Percentiles rank a stretch among this genome's conserved stretches.
These are phyloP conservation scores for Carex parvula DNA, from an alignment of 176 grass and related monocot species.

Conservation along the genomic window DNA sequence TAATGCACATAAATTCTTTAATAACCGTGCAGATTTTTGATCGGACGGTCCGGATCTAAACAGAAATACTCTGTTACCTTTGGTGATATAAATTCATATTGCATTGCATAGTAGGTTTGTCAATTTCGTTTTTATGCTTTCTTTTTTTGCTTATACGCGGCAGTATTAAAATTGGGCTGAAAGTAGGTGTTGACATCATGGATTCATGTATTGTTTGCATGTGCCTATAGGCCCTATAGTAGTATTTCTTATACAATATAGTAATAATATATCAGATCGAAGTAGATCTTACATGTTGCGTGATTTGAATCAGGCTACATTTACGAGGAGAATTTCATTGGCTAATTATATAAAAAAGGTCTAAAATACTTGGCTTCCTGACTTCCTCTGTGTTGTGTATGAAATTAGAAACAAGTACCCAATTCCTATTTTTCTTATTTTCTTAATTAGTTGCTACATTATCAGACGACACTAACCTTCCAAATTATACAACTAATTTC, in stretches of 20 bases:
- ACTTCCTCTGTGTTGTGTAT: neutral
- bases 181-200: constrained; percentile 5
- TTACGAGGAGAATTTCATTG: constrained; percentile 16
- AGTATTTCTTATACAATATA: neutral
- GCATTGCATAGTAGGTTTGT: neutral
- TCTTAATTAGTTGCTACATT: neutral
- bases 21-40: too few species aligned
- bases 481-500: neutral
- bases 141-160: neutral
- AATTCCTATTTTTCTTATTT: neutral
- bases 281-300: constrained; percentile 10
- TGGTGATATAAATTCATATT: too few species aligned
- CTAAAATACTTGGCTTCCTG: neutral
- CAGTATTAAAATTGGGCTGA: neutral
- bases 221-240: neutral
- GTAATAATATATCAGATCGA: neutral
- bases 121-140: neutral
- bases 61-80: too few species aligned
- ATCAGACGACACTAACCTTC: constrained; percentile 4
- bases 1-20: too few species aligned
- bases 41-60: too few species aligned
- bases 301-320: constrained; percentile 21
- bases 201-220: constrained; percentile 17
- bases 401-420: neutral
- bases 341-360: neutral